Conservation (phyloP, 768 basidiomycete species). For the Clitopilus passeckerianus region DNA sequence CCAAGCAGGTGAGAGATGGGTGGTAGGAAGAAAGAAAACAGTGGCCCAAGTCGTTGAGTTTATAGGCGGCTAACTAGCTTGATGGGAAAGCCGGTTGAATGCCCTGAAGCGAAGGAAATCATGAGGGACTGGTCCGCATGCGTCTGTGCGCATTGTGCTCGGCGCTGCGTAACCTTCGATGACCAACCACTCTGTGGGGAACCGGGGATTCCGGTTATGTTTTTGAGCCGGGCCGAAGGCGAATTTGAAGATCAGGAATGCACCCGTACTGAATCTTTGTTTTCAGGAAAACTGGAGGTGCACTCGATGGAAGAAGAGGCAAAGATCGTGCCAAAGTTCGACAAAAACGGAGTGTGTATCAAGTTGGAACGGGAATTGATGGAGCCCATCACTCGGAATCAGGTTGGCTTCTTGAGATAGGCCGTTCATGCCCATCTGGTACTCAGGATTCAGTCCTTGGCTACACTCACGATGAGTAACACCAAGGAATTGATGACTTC, state of each 20-base stretch:
- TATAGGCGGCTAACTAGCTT: conserved; percentile 5
- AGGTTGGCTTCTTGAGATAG: too few species aligned
- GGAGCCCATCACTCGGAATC: too few species aligned
- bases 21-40: conserved; percentile 2
- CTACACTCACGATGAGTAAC: too few species aligned
- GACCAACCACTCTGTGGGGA: not conserved
- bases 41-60: not conserved
- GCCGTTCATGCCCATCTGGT: too few species aligned
- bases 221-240: not conserved
- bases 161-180: not conserved
- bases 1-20: not conserved
- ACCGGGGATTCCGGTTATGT: not conserved
- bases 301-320: not conserved
- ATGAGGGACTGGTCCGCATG: not conserved
- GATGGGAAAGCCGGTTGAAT: not conserved
- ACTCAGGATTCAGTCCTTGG: too few species aligned
- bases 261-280: not conserved
- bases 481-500: not conserved
- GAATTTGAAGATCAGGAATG: too few species aligned
- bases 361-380: too few species aligned
- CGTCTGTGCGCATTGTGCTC: not conserved
- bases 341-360: too few species aligned
- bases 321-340: not conserved
- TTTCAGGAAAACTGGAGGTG: not conserved
- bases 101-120: not conserved